phyloP scores from a whole-genome alignment of 2,329 filamentous ascomycete genomes.

The Aureobasidium sp. region DNA sequence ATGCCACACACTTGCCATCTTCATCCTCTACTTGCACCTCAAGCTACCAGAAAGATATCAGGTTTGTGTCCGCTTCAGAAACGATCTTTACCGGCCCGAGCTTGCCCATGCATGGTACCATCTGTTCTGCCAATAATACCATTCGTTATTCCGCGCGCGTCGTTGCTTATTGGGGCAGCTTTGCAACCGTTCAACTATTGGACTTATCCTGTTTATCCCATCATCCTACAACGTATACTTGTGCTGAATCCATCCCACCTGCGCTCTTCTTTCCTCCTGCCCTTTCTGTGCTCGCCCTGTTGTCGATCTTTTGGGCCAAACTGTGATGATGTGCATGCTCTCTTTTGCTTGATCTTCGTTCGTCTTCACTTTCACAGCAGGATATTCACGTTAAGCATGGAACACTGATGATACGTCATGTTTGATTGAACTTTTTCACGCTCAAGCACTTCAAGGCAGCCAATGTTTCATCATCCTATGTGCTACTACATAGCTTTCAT shows the following conservation, averaged over 20 bases:
- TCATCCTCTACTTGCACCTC: background rate
- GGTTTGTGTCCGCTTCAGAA: background rate
- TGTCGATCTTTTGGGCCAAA: background rate
- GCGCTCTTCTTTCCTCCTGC: background rate
- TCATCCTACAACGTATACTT: background rate
- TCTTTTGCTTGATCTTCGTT: background rate
- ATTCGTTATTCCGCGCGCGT: background rate
- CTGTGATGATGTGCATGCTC: background rate
- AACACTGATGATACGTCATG: background rate
- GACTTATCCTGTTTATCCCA: background rate
- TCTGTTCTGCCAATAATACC: constrained; percentile 4
- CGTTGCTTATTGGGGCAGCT: constrained; percentile 3
- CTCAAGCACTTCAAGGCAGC: background rate
- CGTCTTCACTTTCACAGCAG: background rate
- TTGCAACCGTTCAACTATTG: constrained; percentile 9
- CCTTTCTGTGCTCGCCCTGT: background rate
- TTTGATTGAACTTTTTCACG: background rate
- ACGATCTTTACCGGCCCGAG: background rate
- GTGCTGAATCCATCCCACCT: background rate
- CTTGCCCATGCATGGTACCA: background rate
- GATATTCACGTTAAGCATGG: background rate
- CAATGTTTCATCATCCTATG: background rate
- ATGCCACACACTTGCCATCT: background rate
- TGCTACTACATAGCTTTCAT: background rate
- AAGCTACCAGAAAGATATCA: background rate